A percentile compares a stretch with the other conserved stretches of the same genome.
Conservation (phyloP, 345 rosid genomes). For the Salix purpurea region DNA sequence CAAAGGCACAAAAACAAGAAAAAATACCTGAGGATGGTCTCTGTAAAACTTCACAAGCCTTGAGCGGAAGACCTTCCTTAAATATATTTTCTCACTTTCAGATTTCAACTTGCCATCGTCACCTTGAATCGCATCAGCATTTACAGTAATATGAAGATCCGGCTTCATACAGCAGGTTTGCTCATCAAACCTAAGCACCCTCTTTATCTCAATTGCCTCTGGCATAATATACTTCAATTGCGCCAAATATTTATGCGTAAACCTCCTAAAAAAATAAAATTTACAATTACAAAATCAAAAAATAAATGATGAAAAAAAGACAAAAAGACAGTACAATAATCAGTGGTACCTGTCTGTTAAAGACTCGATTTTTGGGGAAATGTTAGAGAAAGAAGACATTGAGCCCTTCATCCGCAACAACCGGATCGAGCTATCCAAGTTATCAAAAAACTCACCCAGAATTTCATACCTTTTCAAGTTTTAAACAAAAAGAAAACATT, state of each 20-base stretch:
- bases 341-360: slow-evolving; percentile 60
- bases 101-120: slow-evolving; percentile 34
- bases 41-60: slow-evolving; percentile 53
- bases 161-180: slow-evolving; percentile 71
- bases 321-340: background rate
- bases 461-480: slow-evolving; percentile 50
- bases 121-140: slow-evolving; percentile 40
- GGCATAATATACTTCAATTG: slow-evolving; percentile 74
- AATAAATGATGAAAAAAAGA: background rate
- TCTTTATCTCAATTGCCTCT: slow-evolving; percentile 69
- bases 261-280: slow-evolving; percentile 52
- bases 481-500: background rate
- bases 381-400: slow-evolving; percentile 44
- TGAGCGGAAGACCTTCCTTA: slow-evolving; percentile 57
- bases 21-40: slow-evolving; percentile 64
- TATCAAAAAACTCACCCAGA: slow-evolving; percentile 58
- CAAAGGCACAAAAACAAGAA: background rate
- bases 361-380: slow-evolving; percentile 51
- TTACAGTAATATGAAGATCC: slow-evolving; percentile 59
- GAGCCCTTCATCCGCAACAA: slow-evolving; percentile 53
- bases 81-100: slow-evolving; percentile 35
- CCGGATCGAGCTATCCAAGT: slow-evolving; percentile 55
- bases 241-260: slow-evolving; percentile 59
- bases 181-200: slow-evolving; percentile 55
- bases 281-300: background rate